Base-by-base conservation (phyloP, 2,329 filamentous ascomycete genomes). In the Tolypocladium nubicola region DNA sequence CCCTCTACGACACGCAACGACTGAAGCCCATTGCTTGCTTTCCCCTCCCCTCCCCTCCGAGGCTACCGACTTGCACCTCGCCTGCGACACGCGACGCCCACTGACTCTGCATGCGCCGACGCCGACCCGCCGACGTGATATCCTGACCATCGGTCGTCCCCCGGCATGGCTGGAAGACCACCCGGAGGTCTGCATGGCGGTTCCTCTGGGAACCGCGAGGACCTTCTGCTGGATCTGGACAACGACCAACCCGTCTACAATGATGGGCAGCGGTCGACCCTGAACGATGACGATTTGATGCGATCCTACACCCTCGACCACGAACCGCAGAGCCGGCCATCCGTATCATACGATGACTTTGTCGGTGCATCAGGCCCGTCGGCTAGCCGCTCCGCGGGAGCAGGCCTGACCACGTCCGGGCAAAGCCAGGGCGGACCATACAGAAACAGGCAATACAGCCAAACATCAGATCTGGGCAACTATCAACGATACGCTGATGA, bases 281-380 rank as follows among this genome's bases (percentile, higher is more conserved):
- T 89, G 60, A 87, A 87, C 70, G 91, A 96, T 70, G 88, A 95
- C 63, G 85, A 92, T 63, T 78, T 96, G 53, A 76, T 93, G 68
- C 82, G 85, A 69, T 84, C 84, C 62, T 92, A 90, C 74, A 82
- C 88, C 67, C 84, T 87, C 68, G 80, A 89, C 66, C 83, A 89
- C 62, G 76, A 81, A 64, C 76, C 80, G 52, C 81, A 82, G 60
- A 65, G 84, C 58, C 88, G 93, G 63, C 89, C 91, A 55, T 97
- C 92, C 33, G 85, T 93, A 55, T 96, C 91, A 58, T 97, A 97
- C 74, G 93, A 97, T 78, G 88, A 94, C 66, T 97, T 97, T 71
- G 87, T 97, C 61, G 93, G 93, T 60, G 75, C 79, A 59, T 73
- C 78, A 56, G 77, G 80, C 54, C 58, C 65, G 40, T 70, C 77